phyloP scores from a whole-genome alignment of 1,284 basidiomycete genomes.

The Boletellus dicymbophilus region DNA sequence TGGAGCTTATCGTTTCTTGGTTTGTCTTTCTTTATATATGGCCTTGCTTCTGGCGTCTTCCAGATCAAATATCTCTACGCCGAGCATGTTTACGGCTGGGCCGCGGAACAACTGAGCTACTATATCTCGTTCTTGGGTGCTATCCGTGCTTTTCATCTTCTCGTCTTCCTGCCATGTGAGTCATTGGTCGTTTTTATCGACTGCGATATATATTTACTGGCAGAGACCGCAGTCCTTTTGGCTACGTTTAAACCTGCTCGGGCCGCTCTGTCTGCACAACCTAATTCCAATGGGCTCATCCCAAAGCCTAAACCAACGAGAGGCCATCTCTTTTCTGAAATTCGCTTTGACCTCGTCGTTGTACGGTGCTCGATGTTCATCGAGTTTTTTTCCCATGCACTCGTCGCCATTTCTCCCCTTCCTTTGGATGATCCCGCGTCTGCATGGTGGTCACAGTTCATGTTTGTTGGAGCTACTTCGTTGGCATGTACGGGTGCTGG shows the following conservation, averaged over 20 bases:
- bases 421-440: slow-evolving; percentile 29
- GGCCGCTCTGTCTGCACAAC: slow-evolving; percentile 14
- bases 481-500: slow-evolving; percentile 64
- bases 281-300: slow-evolving; percentile 16
- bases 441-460: slow-evolving; percentile 40
- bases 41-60: slow-evolving; percentile 54
- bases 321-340: slow-evolving; percentile 57
- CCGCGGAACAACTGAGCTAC: slow-evolving; percentile 60
- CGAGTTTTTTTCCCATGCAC: slow-evolving; percentile 63
- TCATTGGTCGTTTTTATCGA: slow-evolving; percentile 3
- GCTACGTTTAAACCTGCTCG: slow-evolving; percentile 46
- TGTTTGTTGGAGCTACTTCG: slow-evolving; percentile 59
- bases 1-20: slow-evolving; percentile 61
- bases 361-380: slow-evolving; percentile 60
- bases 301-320: slow-evolving; percentile 49
- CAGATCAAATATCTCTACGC: slow-evolving; percentile 66
- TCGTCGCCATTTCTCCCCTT: slow-evolving; percentile 55
- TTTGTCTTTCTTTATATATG: slow-evolving; percentile 44
- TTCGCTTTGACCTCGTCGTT: slow-evolving; percentile 68
- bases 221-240: slow-evolving; percentile 40
- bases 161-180: slow-evolving; percentile 59
- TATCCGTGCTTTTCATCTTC: slow-evolving; percentile 51
- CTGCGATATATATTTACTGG: slow-evolving; percentile 14
- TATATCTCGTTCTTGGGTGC: slow-evolving; percentile 59
- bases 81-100: slow-evolving; percentile 57